Evolutionary conservation across 2,329 filamentous ascomycete species (phyloP).

Genomic region (Seiridium unicorne): DNA sequence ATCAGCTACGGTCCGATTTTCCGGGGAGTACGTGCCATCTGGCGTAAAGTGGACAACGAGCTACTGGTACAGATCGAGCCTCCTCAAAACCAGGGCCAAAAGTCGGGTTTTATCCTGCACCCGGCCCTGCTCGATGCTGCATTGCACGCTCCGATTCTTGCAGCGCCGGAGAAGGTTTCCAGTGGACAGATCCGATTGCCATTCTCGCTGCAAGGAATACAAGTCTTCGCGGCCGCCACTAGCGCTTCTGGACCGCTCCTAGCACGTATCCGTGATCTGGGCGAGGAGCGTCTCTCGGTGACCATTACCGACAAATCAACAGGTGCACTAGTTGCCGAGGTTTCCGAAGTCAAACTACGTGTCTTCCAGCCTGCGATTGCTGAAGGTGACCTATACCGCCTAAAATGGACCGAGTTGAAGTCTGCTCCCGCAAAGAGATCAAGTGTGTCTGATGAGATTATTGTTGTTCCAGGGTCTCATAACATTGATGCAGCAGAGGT

Average conservation of each 20-base stretch:
- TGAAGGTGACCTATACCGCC: background rate
- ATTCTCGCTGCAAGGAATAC: background rate
- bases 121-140: slow-evolving; percentile 5
- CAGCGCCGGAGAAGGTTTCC: slow-evolving; percentile 2
- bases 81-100: background rate
- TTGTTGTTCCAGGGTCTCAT: background rate
- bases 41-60: background rate
- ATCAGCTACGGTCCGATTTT: slow-evolving; percentile 4
- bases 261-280: slow-evolving; percentile 1
- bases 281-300: background rate
- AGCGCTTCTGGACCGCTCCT: background rate
- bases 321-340: background rate
- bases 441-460: background rate
- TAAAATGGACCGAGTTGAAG: slow-evolving; percentile 4
- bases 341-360: slow-evolving; percentile 2
- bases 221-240: background rate
- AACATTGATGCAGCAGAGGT: background rate
- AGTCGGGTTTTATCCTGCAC: background rate
- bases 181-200: background rate
- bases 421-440: background rate
- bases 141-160: slow-evolving; percentile 2
- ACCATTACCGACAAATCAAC: background rate
- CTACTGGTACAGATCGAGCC: background rate
- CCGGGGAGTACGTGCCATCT: background rate
- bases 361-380: background rate